Evolutionary conservation across 345 rosid species (phyloP).

Genomic region (Erysimum cheiranthoides): DNA sequence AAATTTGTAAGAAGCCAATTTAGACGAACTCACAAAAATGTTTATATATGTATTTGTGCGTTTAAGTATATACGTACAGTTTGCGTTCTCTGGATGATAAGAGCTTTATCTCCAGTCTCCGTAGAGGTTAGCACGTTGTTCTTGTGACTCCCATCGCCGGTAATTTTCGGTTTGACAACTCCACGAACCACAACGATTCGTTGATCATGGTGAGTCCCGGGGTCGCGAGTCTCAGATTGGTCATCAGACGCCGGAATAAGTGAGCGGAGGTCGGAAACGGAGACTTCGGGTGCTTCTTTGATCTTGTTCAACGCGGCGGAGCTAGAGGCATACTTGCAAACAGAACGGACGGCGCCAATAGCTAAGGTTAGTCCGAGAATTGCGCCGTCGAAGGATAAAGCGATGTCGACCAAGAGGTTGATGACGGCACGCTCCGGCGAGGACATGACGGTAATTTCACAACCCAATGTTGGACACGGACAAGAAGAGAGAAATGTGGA

Average conservation of each 20-base stretch:
- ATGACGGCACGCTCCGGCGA: slow-evolving; percentile 70
- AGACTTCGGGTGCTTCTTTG: slow-evolving; percentile 55
- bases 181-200: slow-evolving; percentile 70
- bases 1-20: neutral
- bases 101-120: slow-evolving; percentile 85
- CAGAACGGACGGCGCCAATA: slow-evolving; percentile 65
- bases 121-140: slow-evolving; percentile 57
- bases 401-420: slow-evolving; percentile 60
- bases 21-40: neutral
- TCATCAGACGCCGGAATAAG: slow-evolving; percentile 45
- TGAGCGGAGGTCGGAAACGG: slow-evolving; percentile 73
- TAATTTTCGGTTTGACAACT: slow-evolving; percentile 58
- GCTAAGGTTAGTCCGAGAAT: slow-evolving; percentile 77
- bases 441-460: slow-evolving; percentile 56
- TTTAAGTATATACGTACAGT: slow-evolving; percentile 54
- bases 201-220: slow-evolving; percentile 38
- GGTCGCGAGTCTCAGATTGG: slow-evolving; percentile 21
- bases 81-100: slow-evolving; percentile 78
- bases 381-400: slow-evolving; percentile 90
- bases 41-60: neutral
- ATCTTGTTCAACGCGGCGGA: slow-evolving; percentile 66
- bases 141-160: slow-evolving; percentile 52
- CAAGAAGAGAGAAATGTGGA: neutral
- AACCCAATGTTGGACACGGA: too few species aligned
- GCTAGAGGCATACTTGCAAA: slow-evolving; percentile 50